These are phyloP conservation scores for Diversispora epigaea DNA, from an alignment of 192 early-diverging fungal genomes.

Conservation along the genomic window DNA sequence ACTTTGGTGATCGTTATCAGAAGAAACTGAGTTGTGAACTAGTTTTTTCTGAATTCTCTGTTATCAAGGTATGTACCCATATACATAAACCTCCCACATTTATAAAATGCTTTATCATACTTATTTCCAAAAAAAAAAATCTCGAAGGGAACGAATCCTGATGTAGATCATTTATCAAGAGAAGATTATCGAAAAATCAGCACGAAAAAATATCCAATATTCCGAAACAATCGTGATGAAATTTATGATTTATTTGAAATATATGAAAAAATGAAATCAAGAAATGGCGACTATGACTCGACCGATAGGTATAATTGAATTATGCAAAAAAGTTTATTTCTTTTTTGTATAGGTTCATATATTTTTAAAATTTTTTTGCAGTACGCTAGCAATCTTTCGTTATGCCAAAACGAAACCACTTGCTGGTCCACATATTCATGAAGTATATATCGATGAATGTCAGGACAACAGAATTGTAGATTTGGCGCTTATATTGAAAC, in stretches of 20 bases:
- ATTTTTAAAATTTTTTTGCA: neutral
- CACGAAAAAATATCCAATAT: conserved; percentile 20
- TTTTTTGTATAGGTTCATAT: neutral
- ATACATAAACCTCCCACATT: neutral
- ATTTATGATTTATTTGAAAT: conserved; percentile 28
- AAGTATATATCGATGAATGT: conserved; percentile 31
- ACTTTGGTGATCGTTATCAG: neutral
- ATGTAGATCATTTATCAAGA: conserved; percentile 11
- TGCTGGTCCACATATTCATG: conserved; percentile 21
- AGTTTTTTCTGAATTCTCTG: conserved; percentile 14
- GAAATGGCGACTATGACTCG: conserved; percentile 15
- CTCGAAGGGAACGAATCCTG: conserved; percentile 17
- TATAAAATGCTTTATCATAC: neutral
- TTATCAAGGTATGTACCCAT: conserved; percentile 2
- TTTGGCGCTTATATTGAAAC: conserved; percentile 19
- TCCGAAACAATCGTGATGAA: conserved; percentile 9
- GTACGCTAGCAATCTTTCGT: conserved; percentile 20
- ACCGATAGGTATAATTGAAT: conserved; percentile 8
- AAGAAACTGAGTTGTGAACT: neutral
- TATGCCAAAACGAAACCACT: conserved; percentile 13
- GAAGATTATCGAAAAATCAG: conserved; percentile 2
- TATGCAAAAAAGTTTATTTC: neutral
- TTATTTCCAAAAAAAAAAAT: neutral
- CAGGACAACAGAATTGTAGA: conserved; percentile 19
- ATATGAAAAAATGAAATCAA: conserved; percentile 19